phyloP scores from a whole-genome alignment of 495 filamentous ascomycete genomes.

The Penicillium coprophilum region DNA sequence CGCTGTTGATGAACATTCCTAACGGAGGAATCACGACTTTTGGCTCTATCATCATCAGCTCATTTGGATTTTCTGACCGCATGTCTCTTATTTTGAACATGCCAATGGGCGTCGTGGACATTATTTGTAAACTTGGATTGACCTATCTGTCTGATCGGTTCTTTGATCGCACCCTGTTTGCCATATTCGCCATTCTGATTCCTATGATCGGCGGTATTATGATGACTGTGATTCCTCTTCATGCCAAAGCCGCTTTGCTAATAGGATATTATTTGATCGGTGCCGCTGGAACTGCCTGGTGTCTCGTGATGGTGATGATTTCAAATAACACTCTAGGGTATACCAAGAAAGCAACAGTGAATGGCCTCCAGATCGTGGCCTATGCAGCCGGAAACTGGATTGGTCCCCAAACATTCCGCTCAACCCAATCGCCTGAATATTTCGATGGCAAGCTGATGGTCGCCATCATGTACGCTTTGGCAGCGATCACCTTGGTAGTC shows the following conservation, averaged over 20 bases:
- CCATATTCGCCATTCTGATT: slow-evolving; percentile 13
- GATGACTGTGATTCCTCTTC: slow-evolving; percentile 51
- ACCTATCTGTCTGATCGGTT: slow-evolving; percentile 23
- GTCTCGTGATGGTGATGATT: slow-evolving; percentile 47
- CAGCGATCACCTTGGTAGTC: slow-evolving; percentile 1
- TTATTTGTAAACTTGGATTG: slow-evolving; percentile 20
- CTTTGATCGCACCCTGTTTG: slow-evolving; percentile 21
- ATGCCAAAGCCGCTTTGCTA: slow-evolving; percentile 44
- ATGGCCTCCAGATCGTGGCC: slow-evolving; percentile 12
- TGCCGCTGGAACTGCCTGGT: slow-evolving; percentile 45
- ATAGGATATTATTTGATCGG: slow-evolving; percentile 52
- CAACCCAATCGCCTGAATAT: slow-evolving; percentile 20
- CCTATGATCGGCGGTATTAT: slow-evolving; percentile 52
- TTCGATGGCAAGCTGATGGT: slow-evolving; percentile 17
- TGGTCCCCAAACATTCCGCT: slow-evolving; percentile 23
- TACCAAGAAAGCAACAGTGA: slow-evolving; percentile 53
- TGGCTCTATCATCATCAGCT: slow-evolving; percentile 27
- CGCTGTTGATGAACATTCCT: slow-evolving; percentile 19
- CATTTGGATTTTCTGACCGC: slow-evolving; percentile 23
- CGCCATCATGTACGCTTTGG: slow-evolving; percentile 11
- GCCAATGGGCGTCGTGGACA: slow-evolving; percentile 28
- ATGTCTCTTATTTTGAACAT: slow-evolving; percentile 24
- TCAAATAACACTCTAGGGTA: slow-evolving; percentile 55
- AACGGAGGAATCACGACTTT: slow-evolving; percentile 35
- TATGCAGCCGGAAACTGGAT: slow-evolving; percentile 18